Percentiles rank a stretch among this genome's conserved stretches.
Evolutionary conservation across 1,284 basidiomycete species (phyloP).

Genomic region (Cryptococcus amylolentus): DNA sequence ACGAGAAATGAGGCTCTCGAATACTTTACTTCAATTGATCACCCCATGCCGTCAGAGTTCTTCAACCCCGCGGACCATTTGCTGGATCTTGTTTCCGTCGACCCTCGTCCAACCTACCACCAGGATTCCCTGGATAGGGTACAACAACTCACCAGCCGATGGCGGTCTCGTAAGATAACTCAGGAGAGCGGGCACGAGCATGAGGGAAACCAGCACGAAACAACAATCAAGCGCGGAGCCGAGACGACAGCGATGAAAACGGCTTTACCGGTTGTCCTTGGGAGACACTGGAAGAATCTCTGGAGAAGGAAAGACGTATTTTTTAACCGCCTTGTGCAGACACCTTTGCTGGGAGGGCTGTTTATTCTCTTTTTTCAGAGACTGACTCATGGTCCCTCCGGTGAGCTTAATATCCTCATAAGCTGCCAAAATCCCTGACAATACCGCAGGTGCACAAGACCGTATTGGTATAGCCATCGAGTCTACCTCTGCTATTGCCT

Average conservation of each 20-base stretch:
- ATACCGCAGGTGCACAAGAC: constrained; percentile 46
- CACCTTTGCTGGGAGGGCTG: constrained; percentile 44
- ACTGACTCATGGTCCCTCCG: constrained; percentile 41
- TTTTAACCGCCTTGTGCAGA: constrained; percentile 47
- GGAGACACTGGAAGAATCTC: constrained; percentile 48
- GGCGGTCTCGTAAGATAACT: constrained; percentile 7
- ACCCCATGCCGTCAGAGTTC: constrained; percentile 46
- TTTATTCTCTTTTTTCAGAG: constrained; percentile 52
- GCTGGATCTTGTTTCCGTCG: constrained; percentile 49
- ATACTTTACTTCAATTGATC: constrained; percentile 43
- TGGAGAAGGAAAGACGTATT: constrained; percentile 48
- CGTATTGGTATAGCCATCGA: constrained; percentile 49
- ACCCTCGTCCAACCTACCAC: constrained; percentile 30
- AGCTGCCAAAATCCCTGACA: neutral
- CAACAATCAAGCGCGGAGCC: constrained; percentile 13
- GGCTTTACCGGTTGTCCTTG: constrained; percentile 47
- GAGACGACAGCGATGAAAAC: constrained; percentile 43
- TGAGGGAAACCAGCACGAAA: neutral
- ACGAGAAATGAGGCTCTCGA: constrained; percentile 33
- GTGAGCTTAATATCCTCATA: constrained; percentile 8
- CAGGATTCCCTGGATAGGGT: constrained; percentile 24
- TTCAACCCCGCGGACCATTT: constrained; percentile 51
- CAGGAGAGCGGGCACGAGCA: constrained; percentile 16
- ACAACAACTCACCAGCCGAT: constrained; percentile 16
- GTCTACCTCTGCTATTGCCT: constrained; percentile 36